Evolutionary conservation across 140 eudicot genomes (phyloP), one percentile per base, ranked within the genome.

Genomic region (Bidens hawaiensis): DNA sequence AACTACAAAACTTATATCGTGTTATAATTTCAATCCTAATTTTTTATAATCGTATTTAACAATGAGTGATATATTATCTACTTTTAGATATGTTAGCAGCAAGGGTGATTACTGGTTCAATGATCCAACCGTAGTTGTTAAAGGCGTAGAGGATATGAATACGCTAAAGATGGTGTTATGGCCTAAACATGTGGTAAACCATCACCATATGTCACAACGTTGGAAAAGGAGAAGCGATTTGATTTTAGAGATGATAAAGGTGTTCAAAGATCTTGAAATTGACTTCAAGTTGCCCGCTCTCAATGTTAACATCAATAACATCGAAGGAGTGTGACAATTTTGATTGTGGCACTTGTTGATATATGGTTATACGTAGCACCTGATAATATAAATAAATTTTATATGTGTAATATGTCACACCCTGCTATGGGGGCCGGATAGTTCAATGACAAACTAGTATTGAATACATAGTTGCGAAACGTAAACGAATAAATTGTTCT

Each of bases 51-150:
- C 16, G 56, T 17, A 43, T 43, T 43, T 43, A 2, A 43, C 49
- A 53, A 38, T n/a, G 36, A 25, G 1, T 3, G 60, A 23, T 27
- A 53, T 27, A 4, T 15, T 25, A n/a, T 55, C 62, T 55, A 27
- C 5, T n/a, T 67, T 77, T 78, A 86, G 95, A 34, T 80, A 78
- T 69, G 60, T 87, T 9, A 83, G 80, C 56, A 81, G 73, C 74
- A 82, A 76, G 73, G 81, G 83, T 4, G 89, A 90, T 11, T 89
- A 86, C 60, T 89, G 97, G 97, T 58, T 76, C 58, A 85, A 88
- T 0, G 83, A 72, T 4, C 95, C 91, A 4, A 13, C 71, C 54
- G 80, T 89, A 1, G 81, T 75, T 4, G 40, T 83, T 72, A 61
- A 88, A 24, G 85, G 81, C 15, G 61, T 86, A 7, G 95, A 83